Evolutionary conservation across 176 grass and related monocot species (phyloP).

Genomic region (Zea mays): DNA sequence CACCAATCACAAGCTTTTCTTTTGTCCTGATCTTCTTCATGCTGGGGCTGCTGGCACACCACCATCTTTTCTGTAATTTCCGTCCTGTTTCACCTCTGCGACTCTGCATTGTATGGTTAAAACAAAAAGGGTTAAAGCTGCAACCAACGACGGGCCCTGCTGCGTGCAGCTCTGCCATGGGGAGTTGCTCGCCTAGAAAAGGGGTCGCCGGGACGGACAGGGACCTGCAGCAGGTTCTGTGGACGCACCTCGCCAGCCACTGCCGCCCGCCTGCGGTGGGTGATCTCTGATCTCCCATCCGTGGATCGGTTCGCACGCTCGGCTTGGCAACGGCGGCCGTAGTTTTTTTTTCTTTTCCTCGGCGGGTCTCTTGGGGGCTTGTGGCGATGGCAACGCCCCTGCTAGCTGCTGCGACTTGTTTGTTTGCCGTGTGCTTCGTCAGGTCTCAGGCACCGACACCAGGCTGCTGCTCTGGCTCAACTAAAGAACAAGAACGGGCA

Average conservation of each 20-base stretch:
- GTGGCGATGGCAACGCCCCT: slow-evolving; percentile 7
- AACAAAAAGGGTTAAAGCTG: background rate
- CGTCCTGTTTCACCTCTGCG: background rate
- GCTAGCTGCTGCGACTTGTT: slow-evolving; percentile 1
- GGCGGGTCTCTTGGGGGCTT: background rate
- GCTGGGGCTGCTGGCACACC: background rate
- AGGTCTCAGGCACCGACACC: too few relatives aligned
- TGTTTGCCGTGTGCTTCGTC: background rate
- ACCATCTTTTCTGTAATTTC: background rate
- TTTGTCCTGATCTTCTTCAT: background rate
- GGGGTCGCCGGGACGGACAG: slow-evolving; percentile 21
- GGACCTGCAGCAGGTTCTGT: background rate
- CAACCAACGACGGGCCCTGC: background rate
- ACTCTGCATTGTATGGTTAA: background rate
- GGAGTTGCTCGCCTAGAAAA: slow-evolving; percentile 29
- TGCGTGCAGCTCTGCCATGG: slow-evolving; percentile 20
- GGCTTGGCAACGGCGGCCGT: background rate
- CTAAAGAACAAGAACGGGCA: background rate
- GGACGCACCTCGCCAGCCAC: slow-evolving; percentile 2
- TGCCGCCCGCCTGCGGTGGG: background rate
- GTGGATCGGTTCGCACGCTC: background rate
- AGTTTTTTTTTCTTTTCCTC: background rate
- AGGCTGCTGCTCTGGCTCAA: too few relatives aligned
- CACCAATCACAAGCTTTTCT: background rate
- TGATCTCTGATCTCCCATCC: background rate